phyloP scores from a whole-genome alignment of 2,329 filamentous ascomycete genomes.

The Cladosporium cucumerinum region DNA sequence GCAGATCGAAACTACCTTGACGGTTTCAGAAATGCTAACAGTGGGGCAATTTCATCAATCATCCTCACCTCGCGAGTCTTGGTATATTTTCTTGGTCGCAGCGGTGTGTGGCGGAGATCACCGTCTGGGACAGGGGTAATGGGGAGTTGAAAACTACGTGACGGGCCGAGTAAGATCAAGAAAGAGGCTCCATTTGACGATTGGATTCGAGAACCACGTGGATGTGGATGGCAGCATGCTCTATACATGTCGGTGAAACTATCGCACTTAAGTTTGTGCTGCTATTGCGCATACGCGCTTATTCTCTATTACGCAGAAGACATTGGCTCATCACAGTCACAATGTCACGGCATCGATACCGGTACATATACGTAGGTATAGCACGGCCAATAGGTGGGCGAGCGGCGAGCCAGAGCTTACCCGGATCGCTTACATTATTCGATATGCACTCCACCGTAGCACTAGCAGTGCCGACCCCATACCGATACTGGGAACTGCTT shows the following conservation, averaged over 20 bases:
- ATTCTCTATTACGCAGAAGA: not conserved
- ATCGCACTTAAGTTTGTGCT: not conserved
- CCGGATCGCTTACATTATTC: not conserved
- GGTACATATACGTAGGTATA: not conserved
- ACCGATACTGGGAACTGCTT: not conserved
- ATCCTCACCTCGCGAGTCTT: not conserved
- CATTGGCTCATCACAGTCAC: not conserved
- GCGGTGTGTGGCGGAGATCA: constrained; percentile 9
- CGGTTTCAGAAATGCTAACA: not conserved
- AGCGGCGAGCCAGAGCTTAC: constrained; percentile 1
- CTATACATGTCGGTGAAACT: not conserved
- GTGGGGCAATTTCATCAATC: not conserved
- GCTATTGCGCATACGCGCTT: not conserved
- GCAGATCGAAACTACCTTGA: constrained; percentile 4
- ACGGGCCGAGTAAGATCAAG: constrained; percentile 2
- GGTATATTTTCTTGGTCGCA: not conserved
- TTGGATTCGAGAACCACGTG: not conserved
- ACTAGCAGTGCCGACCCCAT: constrained; percentile 5
- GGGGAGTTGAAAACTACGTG: not conserved
- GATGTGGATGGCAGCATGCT: not conserved
- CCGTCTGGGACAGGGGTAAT: constrained; percentile 6
- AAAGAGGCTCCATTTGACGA: not conserved
- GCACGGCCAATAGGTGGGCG: not conserved
- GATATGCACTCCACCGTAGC: constrained; percentile 2
- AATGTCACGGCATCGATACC: not conserved